These are phyloP conservation scores for Parastagonospora nodorum DNA, from an alignment of 2,329 filamentous ascomycete genomes.

Conservation along the genomic window DNA sequence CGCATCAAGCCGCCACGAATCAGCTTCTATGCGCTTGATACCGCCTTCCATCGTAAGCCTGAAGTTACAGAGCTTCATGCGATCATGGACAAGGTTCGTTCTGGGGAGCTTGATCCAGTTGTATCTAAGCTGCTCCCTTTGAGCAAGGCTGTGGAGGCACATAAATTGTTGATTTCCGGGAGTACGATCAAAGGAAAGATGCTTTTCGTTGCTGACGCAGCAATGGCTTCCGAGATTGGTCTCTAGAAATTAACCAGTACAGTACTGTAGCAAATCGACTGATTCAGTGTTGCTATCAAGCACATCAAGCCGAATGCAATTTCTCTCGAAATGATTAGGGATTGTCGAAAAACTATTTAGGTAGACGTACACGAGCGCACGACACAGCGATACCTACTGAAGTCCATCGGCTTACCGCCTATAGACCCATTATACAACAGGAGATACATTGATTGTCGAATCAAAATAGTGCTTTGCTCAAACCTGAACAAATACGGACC, in stretches of 20 bases:
- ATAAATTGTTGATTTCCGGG: constrained; percentile 9
- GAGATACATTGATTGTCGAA: too few species aligned
- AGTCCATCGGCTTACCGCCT: too few species aligned
- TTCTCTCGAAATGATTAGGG: too few species aligned
- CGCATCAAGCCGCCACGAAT: constrained; percentile 4
- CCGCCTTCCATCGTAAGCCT: constrained; percentile 3
- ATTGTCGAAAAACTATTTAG: too few species aligned
- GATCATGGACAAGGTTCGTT: constrained; percentile 8
- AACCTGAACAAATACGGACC: too few species aligned
- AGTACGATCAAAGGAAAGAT: constrained; percentile 10
- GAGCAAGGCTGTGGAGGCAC: constrained; percentile 8
- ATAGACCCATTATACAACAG: too few species aligned
- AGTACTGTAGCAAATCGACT: not conserved
- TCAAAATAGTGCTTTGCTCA: too few species aligned
- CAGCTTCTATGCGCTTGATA: constrained; percentile 7
- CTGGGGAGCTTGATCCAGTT: constrained; percentile 7
- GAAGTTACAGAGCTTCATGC: constrained; percentile 9
- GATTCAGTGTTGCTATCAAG: too few species aligned
- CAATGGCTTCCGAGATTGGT: constrained; percentile 4
- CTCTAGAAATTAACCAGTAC: not conserved
- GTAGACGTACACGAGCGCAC: too few species aligned
- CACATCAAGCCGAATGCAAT: too few species aligned
- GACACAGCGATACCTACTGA: too few species aligned
- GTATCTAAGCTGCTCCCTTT: constrained; percentile 6
- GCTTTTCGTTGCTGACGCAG: constrained; percentile 10